Evolutionary conservation across 2,329 filamentous ascomycete species (phyloP).

Genomic region (Cryphonectria naterciae): DNA sequence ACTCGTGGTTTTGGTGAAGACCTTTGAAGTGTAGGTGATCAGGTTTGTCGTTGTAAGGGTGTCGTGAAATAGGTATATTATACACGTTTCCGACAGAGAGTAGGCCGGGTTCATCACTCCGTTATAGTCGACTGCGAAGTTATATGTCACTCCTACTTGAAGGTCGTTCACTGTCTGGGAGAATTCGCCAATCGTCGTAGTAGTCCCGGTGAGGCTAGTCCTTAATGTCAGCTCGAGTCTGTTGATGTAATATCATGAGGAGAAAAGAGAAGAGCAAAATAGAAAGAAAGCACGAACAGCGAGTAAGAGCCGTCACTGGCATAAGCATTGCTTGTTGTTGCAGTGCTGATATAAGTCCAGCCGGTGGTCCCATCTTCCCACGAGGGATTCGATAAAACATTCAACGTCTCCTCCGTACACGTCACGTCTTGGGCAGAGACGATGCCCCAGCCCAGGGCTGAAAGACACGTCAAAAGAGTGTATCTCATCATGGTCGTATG

Average conservation of each 20-base stretch:
- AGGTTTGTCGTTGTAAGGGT: neutral
- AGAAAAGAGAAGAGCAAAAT: neutral
- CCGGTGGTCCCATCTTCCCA: constrained; percentile 3
- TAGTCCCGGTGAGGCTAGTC: neutral
- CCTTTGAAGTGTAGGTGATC: neutral
- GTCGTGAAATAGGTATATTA: neutral
- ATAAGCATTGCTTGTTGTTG: neutral
- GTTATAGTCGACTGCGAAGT: neutral
- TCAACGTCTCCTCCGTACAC: neutral
- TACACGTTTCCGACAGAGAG: neutral
- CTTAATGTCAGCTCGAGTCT: neutral
- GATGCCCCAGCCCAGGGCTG: neutral
- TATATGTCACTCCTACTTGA: neutral
- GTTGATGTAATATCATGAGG: neutral
- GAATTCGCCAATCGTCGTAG: no score
- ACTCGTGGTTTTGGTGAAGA: neutral
- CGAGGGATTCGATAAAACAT: constrained; percentile 8
- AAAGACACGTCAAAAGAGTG: neutral
- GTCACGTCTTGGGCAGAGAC: neutral
- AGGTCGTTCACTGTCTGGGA: neutral
- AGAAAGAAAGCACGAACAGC: neutral
- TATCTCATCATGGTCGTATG: neutral
- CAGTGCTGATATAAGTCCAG: neutral
- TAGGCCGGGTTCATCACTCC: constrained; percentile 2
- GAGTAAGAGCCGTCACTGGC: neutral